A percentile compares a stretch with the other conserved stretches of the same genome.
These are phyloP conservation scores for Sclerotinia borealis DNA, from an alignment of 2,329 filamentous ascomycete genomes.

Conservation along the genomic window DNA sequence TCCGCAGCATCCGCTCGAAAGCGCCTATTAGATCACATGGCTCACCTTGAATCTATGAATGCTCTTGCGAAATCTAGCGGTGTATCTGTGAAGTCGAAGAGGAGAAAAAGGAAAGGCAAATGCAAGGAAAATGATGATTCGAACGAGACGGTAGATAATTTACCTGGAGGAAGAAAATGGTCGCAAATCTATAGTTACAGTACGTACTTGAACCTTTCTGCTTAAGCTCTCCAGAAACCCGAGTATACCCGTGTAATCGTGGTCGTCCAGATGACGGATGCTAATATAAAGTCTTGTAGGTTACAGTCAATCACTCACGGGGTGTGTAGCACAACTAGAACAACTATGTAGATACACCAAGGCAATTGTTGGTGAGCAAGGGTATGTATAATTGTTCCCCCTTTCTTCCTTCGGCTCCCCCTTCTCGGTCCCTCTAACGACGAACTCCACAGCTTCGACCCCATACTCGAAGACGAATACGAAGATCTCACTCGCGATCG, in stretches of 20 bases:
- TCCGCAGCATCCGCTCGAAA: conserved; percentile 49
- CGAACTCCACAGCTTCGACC: conserved; percentile 15
- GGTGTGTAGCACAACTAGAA: conserved; percentile 47
- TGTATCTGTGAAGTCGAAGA: not conserved
- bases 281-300: conserved; percentile 17
- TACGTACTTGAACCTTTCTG: not conserved
- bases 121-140: not conserved
- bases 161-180: conserved; percentile 40
- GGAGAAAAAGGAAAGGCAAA: not conserved
- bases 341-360: conserved; percentile 51
- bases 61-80: conserved; percentile 8
- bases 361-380: conserved; percentile 50
- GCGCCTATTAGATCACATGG: conserved; percentile 45
- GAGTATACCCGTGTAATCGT: too few relatives aligned
- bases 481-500: conserved; percentile 13
- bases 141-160: conserved; percentile 15
- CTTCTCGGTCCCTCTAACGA: not conserved
- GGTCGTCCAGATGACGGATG: not conserved
- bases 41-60: conserved; percentile 38
- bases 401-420: not conserved
- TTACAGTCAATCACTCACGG: conserved; percentile 48
- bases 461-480: conserved; percentile 13
- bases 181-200: conserved; percentile 50
- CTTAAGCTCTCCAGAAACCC: too few relatives aligned
- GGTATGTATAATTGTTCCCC: conserved; percentile 23